Percentiles rank a stretch among this genome's conserved stretches.
phyloP scores from a whole-genome alignment of 768 basidiomycete genomes.

The Lentinula boryana region DNA sequence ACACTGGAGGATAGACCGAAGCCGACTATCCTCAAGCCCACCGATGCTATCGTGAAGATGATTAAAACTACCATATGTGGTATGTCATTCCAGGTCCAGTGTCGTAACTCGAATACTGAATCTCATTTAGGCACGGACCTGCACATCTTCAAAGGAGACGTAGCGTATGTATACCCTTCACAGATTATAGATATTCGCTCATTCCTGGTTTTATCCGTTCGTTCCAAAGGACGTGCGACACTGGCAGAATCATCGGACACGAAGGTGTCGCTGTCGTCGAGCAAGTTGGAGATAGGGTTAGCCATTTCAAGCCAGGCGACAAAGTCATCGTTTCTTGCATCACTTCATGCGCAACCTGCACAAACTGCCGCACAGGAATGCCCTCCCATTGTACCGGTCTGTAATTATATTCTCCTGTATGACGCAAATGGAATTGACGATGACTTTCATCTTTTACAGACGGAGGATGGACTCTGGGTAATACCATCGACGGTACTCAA shows the following conservation, averaged over 20 bases:
- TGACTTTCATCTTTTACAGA: conserved; percentile 5
- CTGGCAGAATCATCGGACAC: conserved; percentile 31
- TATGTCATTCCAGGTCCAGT: neutral
- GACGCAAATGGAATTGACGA: neutral
- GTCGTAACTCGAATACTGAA: neutral
- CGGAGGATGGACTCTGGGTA: conserved; percentile 18
- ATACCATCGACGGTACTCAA: conserved; percentile 18
- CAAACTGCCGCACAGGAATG: conserved; percentile 13
- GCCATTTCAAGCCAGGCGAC: conserved; percentile 26
- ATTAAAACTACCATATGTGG: conserved; percentile 16
- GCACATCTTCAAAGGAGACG: conserved; percentile 25
- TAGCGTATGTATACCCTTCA: conserved; percentile 7
- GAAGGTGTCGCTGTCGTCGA: conserved; percentile 31
- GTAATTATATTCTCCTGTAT: neutral
- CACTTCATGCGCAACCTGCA: conserved; percentile 15
- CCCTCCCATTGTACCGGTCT: conserved; percentile 12
- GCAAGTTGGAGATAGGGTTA: conserved; percentile 22
- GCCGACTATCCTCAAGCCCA: conserved; percentile 12
- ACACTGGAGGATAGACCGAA: conserved; percentile 12
- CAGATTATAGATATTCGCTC: neutral
- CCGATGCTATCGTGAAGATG: conserved; percentile 17
- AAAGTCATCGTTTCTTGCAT: conserved; percentile 11
- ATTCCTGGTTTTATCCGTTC: neutral
- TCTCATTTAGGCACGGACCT: conserved; percentile 26
- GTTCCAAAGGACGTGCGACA: conserved; percentile 4